Conservation (phyloP, 2,329 filamentous ascomycete genomes). For the Neoascochyta sp. region DNA sequence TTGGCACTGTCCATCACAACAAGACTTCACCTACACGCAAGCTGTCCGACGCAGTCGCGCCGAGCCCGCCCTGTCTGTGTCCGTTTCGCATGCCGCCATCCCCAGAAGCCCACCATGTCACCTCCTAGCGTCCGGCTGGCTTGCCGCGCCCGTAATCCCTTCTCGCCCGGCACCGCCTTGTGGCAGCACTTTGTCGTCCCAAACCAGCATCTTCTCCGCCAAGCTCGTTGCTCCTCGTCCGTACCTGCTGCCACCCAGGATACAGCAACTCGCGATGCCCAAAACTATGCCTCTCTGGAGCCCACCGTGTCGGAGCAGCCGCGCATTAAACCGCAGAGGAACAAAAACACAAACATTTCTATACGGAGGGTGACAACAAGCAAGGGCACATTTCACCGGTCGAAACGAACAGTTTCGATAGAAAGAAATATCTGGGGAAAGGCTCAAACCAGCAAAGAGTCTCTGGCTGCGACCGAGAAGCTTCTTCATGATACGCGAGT, state of each 20-base stretch:
- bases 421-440: no score
- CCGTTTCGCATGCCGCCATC: constrained; percentile 5
- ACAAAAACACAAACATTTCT: no score
- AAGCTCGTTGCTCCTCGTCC: constrained; percentile 17
- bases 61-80: neutral
- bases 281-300: neutral
- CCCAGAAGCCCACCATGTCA: constrained; percentile 24
- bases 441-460: constrained; percentile 1
- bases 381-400: no score
- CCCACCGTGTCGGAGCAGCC: neutral
- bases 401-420: no score
- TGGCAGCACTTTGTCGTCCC: constrained; percentile 35
- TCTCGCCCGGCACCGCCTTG: constrained; percentile 27
- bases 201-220: constrained; percentile 7
- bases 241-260: constrained; percentile 8
- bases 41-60: no score
- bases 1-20: no score
- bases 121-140: constrained; percentile 17
- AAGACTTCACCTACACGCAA: no score
- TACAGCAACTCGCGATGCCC: neutral
- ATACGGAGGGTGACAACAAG: no score
- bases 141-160: constrained; percentile 34
- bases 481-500: constrained; percentile 7
- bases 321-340: neutral
- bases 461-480: no score